Percentiles rank a stretch among this genome's conserved stretches.
These are phyloP conservation scores for Pythium chondricola DNA, from an alignment of 352 stramenopile genomes.

Conservation along the genomic window DNA sequence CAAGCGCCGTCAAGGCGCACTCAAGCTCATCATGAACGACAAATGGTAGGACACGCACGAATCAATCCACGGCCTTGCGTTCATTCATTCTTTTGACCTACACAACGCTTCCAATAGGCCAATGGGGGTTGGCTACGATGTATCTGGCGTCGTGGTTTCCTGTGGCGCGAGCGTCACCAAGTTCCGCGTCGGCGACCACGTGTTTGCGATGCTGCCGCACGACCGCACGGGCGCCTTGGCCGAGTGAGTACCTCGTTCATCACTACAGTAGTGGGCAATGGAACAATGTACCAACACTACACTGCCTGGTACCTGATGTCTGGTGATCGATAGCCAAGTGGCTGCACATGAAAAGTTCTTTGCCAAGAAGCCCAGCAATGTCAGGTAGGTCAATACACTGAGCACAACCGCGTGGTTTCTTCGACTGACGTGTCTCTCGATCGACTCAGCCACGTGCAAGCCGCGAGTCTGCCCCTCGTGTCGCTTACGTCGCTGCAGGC, in stretches of 20 bases:
- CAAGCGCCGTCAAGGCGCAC: slow-evolving; percentile 63
- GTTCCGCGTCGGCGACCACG: slow-evolving; percentile 53
- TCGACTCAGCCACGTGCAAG: slow-evolving; percentile 44
- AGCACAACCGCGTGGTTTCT: neutral
- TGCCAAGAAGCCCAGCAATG: slow-evolving; percentile 56
- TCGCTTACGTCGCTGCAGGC: slow-evolving; percentile 40
- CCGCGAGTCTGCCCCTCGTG: slow-evolving; percentile 56
- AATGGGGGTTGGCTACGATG: slow-evolving; percentile 63
- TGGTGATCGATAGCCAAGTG: slow-evolving; percentile 39
- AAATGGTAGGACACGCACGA: slow-evolving; percentile 12
- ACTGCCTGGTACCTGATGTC: too few species aligned
- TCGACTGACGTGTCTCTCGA: neutral
- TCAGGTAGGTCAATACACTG: too few species aligned
- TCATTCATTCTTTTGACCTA: neutral
- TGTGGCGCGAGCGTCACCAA: slow-evolving; percentile 49
- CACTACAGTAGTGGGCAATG: too few species aligned
- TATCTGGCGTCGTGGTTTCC: slow-evolving; percentile 51
- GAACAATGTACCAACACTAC: too few species aligned
- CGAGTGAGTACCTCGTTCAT: slow-evolving; percentile 35
- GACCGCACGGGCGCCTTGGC: slow-evolving; percentile 52
- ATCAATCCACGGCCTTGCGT: neutral
- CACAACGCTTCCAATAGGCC: slow-evolving; percentile 26
- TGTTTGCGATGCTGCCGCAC: slow-evolving; percentile 71
- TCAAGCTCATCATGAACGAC: slow-evolving; percentile 53
- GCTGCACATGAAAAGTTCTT: slow-evolving; percentile 51